A percentile compares a stretch with the other conserved stretches of the same genome.
phyloP scores from a whole-genome alignment of 2,329 filamentous ascomycete species.

The Volutella citrinella region DNA sequence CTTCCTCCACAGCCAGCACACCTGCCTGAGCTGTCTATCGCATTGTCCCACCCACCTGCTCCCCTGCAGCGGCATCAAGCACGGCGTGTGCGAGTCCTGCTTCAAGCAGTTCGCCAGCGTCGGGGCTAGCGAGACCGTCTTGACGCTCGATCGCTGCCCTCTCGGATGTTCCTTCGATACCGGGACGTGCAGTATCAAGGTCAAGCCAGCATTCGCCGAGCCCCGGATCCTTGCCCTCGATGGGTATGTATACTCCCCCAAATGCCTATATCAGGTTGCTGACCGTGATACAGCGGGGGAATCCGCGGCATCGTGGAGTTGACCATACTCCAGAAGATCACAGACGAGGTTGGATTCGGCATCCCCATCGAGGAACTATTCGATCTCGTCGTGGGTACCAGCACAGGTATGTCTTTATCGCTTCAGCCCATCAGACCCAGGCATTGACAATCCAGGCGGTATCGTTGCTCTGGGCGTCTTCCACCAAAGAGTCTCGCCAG shows the following conservation, averaged over 20 bases:
- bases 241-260: constrained; percentile 11
- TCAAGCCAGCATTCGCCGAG: constrained; percentile 8
- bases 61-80: constrained; percentile 4
- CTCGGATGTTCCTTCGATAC: constrained; percentile 6
- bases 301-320: constrained; percentile 10
- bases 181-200: constrained; percentile 8
- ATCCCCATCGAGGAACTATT: constrained; percentile 13
- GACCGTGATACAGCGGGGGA: constrained; percentile 4
- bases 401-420: constrained; percentile 8
- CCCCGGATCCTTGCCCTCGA: constrained; percentile 8
- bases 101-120: constrained; percentile 1
- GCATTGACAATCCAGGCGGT: constrained; percentile 1
- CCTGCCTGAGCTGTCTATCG: constrained; percentile 6
- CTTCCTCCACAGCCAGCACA: constrained; percentile 5
- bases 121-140: background rate
- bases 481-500: constrained; percentile 1
- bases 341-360: background rate
- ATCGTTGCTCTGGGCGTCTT: constrained; percentile 11
- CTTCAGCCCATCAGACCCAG: background rate
- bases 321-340: constrained; percentile 3
- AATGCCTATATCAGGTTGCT: background rate
- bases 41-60: constrained; percentile 12
- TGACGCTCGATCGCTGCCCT: constrained; percentile 2
- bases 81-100: constrained; percentile 11
- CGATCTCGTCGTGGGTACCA: constrained; percentile 13